phyloP scores from a whole-genome alignment of 768 basidiomycete species.

The Mycena venus region DNA sequence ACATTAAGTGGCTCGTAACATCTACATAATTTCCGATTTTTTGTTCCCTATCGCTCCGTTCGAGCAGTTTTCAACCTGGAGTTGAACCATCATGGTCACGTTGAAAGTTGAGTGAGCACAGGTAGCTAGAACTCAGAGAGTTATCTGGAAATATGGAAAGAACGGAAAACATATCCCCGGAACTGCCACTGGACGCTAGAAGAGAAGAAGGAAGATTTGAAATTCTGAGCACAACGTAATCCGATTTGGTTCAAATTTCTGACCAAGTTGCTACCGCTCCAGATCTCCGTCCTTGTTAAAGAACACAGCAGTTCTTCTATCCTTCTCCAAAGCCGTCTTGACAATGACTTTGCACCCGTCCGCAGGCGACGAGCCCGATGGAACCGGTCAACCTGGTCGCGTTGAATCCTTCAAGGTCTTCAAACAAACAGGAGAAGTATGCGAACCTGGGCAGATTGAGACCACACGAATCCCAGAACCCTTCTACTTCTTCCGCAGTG shows the following conservation, averaged over 20 bases:
- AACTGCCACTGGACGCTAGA: no score
- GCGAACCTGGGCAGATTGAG: constrained; percentile 1
- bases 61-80: no score
- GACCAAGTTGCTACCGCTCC: constrained; percentile 1
- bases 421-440: not conserved
- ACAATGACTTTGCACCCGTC: constrained; percentile 19
- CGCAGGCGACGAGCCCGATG: not conserved
- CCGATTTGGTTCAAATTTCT: no score
- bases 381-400: constrained; percentile 3
- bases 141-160: no score
- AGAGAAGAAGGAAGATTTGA: no score
- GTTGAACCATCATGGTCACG: no score
- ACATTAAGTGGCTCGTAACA: not conserved
- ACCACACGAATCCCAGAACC: constrained; percentile 18
- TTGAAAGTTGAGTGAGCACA: no score
- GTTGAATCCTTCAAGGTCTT: constrained; percentile 5
- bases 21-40: not conserved
- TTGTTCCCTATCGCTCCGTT: no score
- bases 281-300: constrained; percentile 18
- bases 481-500: constrained; percentile 14
- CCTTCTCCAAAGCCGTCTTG: constrained; percentile 6
- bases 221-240: no score
- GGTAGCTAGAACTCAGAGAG: no score
- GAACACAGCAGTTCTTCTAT: constrained; percentile 6
- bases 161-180: no score